Evolutionary conservation across 2,329 filamentous ascomycete species (phyloP).

Genomic region (Phialocephala subalpina): DNA sequence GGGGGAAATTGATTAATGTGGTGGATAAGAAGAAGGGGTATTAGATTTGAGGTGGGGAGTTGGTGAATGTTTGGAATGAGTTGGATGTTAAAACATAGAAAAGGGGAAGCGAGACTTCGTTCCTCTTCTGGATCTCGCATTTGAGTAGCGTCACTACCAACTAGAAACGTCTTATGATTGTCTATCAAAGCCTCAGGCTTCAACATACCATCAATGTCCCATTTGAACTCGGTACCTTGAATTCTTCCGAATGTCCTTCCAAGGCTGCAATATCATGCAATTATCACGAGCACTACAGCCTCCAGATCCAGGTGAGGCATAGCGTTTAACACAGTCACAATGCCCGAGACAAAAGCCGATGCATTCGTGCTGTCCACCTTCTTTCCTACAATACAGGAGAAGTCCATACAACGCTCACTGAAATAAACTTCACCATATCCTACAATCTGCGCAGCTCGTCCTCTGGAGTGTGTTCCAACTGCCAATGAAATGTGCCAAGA

Average conservation of each 20-base stretch:
- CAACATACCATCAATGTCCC: no score
- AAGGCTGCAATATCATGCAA: no score
- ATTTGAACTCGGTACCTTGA: no score
- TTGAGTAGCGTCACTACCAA: neutral
- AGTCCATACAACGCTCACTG: neutral
- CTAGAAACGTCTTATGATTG: neutral
- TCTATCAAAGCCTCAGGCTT: no score
- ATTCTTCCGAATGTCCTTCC: no score
- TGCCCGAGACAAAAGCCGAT: neutral
- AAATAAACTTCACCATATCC: neutral
- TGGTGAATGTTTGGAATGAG: neutral
- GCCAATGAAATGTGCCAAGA: neutral
- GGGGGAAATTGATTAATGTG: constrained; percentile 65
- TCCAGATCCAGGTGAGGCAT: no score
- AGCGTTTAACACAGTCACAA: neutral
- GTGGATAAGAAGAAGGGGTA: constrained; percentile 69
- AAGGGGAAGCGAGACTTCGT: neutral
- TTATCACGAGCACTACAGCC: no score
- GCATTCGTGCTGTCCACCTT: no score
- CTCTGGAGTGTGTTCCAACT: neutral
- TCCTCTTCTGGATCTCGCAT: neutral
- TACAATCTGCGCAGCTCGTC: neutral
- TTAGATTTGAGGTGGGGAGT: constrained; percentile 42
- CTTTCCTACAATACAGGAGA: neutral
- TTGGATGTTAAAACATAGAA: neutral